Evolutionary conservation across 202 grass and related monocot species (phyloP).

Genomic region (Alloteropsis angusta): DNA sequence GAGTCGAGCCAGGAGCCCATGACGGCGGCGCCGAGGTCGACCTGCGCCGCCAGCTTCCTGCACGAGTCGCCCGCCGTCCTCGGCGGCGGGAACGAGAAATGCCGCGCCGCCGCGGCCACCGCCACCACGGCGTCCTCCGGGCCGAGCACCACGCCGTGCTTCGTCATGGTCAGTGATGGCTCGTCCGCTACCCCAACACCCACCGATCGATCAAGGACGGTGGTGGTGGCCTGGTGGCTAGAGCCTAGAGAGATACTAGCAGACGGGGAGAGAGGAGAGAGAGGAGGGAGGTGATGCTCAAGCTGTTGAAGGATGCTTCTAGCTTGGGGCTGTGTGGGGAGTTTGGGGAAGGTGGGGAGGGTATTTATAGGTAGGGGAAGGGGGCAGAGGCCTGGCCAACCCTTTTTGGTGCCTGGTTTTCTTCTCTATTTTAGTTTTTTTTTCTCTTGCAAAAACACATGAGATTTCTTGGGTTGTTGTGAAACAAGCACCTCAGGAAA

Average conservation of each 20-base stretch:
- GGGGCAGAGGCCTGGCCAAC: background rate
- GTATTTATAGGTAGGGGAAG: constrained; percentile 37
- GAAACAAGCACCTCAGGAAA: background rate
- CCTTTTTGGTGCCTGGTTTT: background rate
- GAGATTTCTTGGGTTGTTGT: background rate
- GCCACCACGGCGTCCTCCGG: constrained; percentile 20
- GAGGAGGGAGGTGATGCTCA: background rate
- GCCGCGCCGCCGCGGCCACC: background rate
- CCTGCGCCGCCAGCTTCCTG: constrained; percentile 34
- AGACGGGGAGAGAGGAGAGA: no score
- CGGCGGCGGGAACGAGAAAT: constrained; percentile 43
- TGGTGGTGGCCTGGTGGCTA: background rate
- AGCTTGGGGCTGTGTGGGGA: background rate
- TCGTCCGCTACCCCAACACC: background rate
- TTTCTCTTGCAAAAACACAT: background rate
- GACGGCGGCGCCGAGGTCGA: constrained; percentile 29
- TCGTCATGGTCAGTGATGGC: constrained; percentile 22
- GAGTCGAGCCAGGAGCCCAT: constrained; percentile 42
- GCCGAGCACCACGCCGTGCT: constrained; percentile 24
- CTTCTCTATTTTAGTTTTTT: background rate
- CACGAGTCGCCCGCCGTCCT: constrained; percentile 3
- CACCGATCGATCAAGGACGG: background rate
- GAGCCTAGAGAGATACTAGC: background rate
- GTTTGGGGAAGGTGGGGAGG: background rate
- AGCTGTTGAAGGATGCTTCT: background rate